Evolutionary conservation across 331 rosid genomes (phyloP), one percentile per base, ranked within the genome.

Genomic region (Quercus phellos): DNA sequence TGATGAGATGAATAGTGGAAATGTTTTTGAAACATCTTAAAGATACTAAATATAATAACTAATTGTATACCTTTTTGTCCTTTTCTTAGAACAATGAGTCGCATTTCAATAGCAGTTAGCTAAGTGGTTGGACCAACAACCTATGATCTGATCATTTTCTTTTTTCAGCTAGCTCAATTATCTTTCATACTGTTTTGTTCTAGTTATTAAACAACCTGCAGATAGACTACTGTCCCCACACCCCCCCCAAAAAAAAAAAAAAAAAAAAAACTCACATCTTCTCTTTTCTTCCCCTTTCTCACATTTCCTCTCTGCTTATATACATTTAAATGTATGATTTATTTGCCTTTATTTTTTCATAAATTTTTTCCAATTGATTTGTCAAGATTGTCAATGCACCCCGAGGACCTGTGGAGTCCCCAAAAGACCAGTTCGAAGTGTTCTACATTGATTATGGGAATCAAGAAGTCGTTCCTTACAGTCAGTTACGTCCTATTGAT

Each of bases 401-500:
- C 73, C 92, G 93, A 61, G 98, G 93, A 84, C 81, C 86, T 2
- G 91, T 90, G 54, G 92, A 87, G 85, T 91, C 98, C 73, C 79
- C 87, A 0, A 78, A 90, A 17, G 97, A 93, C 80, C 75, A 54
- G 68, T 93, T 89, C 55, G 98, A 93, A 86, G 98, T 93, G 51
- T 91, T 93, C 84, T 93, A 93, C 82, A 77, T 93, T 19, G 98
- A 93, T 82, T 93, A 88, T 75, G 98, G 98, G 79, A 93, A 93
- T 76, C 97, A 93, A 91, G 98, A 91, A 72, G 81, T 75, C 59
- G 91, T 93, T 78, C 67, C 92, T 54, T 91, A 84, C 80, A 80
- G 90, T 80, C 87, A 81, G 74, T 78, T 93, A 69, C 86, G 97
- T 75, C 97, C 98, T 26, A 22, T 91, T 53, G 95, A 93, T 70